Conservation (phyloP, 2,329 filamentous ascomycete genomes). For the Aphanocladium album region DNA sequence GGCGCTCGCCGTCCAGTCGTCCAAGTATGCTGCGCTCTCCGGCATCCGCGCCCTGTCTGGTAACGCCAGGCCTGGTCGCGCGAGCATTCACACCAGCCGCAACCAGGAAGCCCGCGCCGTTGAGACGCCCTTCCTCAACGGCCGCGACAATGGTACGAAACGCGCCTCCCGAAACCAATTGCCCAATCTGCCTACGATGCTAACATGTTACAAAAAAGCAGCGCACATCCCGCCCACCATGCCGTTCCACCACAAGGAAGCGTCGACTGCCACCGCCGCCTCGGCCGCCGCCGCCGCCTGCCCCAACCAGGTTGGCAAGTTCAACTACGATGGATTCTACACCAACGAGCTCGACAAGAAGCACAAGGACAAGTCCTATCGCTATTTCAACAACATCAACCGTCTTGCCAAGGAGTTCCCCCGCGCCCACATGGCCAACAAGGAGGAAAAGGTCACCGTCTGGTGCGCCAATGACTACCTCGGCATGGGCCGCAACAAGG, state of each 20-base stretch:
- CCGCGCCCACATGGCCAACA: conserved; percentile 80
- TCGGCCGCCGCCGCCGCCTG: conserved; percentile 13
- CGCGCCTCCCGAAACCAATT: background rate
- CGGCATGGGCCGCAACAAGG: conserved; percentile 88
- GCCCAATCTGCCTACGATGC: background rate
- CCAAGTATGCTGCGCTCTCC: conserved; percentile 46
- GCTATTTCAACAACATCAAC: conserved; percentile 99
- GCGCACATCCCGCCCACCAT: conserved; percentile 21
- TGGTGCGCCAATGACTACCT: conserved; percentile 99
- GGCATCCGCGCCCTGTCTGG: conserved; percentile 48
- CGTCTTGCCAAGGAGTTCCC: conserved; percentile 94
- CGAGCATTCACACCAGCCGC: conserved; percentile 75
- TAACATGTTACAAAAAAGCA: conserved; percentile 13
- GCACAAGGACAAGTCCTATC: conserved; percentile 99
- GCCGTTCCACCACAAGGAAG: conserved; percentile 19
- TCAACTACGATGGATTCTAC: conserved; percentile 92
- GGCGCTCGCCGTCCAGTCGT: conserved; percentile 81
- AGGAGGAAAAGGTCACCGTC: conserved; percentile 84
- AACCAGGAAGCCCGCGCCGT: conserved; percentile 74
- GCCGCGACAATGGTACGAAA: conserved; percentile 46
- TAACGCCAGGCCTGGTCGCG: conserved; percentile 54
- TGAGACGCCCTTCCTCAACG: conserved; percentile 50
- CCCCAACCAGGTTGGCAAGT: conserved; percentile 44
- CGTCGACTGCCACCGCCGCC: conserved; percentile 9
- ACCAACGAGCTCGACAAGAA: conserved; percentile 89